Percentiles rank a stretch among this genome's conserved stretches.
Evolutionary conservation across 2,329 filamentous ascomycete species (phyloP).

Genomic region (Achaetomium macrosporum): DNA sequence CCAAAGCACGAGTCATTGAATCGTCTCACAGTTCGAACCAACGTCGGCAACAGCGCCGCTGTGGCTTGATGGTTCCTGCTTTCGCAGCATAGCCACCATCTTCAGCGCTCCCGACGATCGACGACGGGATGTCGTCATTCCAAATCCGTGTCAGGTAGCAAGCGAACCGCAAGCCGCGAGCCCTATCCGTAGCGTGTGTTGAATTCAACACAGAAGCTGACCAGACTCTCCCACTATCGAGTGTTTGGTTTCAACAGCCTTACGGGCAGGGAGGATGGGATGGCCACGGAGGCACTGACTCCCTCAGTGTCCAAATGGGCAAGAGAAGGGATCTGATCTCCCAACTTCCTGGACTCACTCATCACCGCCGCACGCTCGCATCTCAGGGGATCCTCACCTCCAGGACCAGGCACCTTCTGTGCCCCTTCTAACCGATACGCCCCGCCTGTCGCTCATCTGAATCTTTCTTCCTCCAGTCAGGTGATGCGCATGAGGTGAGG

Average conservation of each 20-base stretch:
- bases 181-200: too few relatives aligned
- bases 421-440: neutral
- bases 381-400: neutral
- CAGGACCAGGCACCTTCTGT: neutral
- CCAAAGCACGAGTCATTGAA: neutral
- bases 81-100: slow-evolving; percentile 5
- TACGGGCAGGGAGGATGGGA: neutral
- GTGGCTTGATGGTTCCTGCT: too few relatives aligned
- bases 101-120: neutral
- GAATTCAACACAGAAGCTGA: too few relatives aligned
- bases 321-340: too few relatives aligned
- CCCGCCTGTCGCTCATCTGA: too few relatives aligned
- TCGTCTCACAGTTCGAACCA: neutral
- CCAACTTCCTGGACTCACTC: neutral
- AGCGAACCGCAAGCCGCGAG: neutral
- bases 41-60: neutral
- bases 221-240: too few relatives aligned
- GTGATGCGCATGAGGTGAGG: too few relatives aligned
- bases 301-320: too few relatives aligned
- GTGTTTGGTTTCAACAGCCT: neutral
- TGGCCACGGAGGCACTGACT: neutral
- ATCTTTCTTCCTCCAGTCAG: too few relatives aligned
- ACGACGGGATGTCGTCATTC: slow-evolving; percentile 9
- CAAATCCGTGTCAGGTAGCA: neutral
- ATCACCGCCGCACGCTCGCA: neutral